Base-by-base conservation (phyloP, 2,329 filamentous ascomycete species). In the Clonostachys byssicola region DNA sequence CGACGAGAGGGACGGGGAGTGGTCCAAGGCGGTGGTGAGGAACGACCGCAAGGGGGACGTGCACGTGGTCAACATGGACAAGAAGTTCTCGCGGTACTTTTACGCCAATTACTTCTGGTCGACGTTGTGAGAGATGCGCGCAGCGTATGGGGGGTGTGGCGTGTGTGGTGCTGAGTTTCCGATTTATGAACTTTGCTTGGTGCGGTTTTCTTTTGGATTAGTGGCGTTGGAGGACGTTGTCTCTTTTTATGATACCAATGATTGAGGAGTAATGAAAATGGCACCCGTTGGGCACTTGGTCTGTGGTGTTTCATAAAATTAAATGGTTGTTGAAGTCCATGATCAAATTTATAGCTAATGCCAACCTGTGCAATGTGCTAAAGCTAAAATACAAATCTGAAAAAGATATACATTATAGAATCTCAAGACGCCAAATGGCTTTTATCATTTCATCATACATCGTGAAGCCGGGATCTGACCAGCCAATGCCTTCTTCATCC, bases 61-160 rank as follows among this genome's bases (percentile, higher is more conserved):
- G 45, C 89, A 96, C 64, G 89, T 97, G 44, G 86, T 99, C 51
- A 95, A 95, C 60, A 85, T 99, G 64, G 92, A 97, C 59, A 85
- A 88, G 58, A 95, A 94, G 71, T 92, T 96, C 65, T 92, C 89
- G 49, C 80, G 85, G 52, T 92, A 88, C 65, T 96, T 95, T 62
- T 96, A 96, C 60, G 89, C 92, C 18, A 95, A 96, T 59, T 95
- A 95, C 65, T 95, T 97, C 62, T 99, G 94, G 94, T 80, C 90
- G 59, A 92, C 85, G 33, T 75, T 96, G 64, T 95, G 50, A 40
- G n/a, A 30, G 20, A n/a, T 23, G 42, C 12, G 14, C 18, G 14
- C 10, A 17, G 13, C 16, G n/a, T 41, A 38, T 38, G 13, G 13
- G 13, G 39, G 8, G 23, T 30, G 23, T 30, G 23, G 23, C 12